Evolutionary conservation across 371 early-diverging fungal species (phyloP).

Genomic region (Mycotypha africana): DNA sequence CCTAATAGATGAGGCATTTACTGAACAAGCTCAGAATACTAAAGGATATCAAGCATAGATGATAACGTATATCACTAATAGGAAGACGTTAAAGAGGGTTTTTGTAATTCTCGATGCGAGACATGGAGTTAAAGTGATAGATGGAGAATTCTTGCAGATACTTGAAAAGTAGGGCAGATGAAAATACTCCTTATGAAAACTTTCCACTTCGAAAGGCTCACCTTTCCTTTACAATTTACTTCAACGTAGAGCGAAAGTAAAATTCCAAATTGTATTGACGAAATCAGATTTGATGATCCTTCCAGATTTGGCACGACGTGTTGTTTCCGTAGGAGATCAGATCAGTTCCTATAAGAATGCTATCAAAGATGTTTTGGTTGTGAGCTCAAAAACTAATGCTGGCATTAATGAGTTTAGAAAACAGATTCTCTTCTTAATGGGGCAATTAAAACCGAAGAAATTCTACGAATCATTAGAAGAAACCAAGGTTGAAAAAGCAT

Average conservation of each 20-base stretch:
- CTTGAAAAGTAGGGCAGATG: constrained; percentile 45
- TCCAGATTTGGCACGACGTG: constrained; percentile 57
- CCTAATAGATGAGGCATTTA: not conserved
- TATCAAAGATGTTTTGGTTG: constrained; percentile 44
- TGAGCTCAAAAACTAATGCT: constrained; percentile 50
- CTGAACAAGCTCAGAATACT: not conserved
- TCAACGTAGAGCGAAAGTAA: constrained; percentile 45
- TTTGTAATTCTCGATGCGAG: constrained; percentile 77
- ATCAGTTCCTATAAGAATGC: constrained; percentile 41
- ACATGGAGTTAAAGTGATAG: constrained; percentile 68
- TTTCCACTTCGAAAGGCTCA: too few relatives aligned
- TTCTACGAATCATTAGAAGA: constrained; percentile 18
- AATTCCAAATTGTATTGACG: constrained; percentile 77
- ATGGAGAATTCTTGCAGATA: constrained; percentile 57
- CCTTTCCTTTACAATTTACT: too few relatives aligned
- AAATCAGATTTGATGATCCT: constrained; percentile 72
- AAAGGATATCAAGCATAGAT: constrained; percentile 61
- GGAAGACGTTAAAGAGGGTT: constrained; percentile 59
- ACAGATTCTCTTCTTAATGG: constrained; percentile 46
- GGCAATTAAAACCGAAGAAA: constrained; percentile 21
- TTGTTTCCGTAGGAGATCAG: constrained; percentile 30
- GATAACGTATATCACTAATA: constrained; percentile 56
- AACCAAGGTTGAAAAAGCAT: constrained; percentile 2
- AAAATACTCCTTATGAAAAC: too few relatives aligned
- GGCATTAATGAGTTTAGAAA: constrained; percentile 59